Percentiles rank a stretch among this genome's conserved stretches.
These are phyloP conservation scores for Stygiomarasmius scandens DNA, from an alignment of 1,284 basidiomycete species.

Conservation along the genomic window DNA sequence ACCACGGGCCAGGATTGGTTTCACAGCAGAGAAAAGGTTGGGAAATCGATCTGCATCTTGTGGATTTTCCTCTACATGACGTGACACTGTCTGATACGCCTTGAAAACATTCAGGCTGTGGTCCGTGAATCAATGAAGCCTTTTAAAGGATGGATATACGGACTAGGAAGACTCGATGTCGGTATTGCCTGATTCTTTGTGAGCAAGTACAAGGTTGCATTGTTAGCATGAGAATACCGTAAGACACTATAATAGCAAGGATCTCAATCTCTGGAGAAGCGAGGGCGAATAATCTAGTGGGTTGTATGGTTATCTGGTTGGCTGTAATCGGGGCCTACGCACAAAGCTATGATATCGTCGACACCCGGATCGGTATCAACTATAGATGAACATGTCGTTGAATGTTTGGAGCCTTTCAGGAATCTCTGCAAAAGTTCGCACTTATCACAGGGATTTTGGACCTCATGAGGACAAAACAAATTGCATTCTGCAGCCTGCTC, in stretches of 20 bases:
- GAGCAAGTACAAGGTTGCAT: background rate
- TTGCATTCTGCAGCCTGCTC: too few relatives aligned
- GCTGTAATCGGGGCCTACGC: constrained; percentile 35
- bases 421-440: background rate
- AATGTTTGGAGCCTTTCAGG: background rate
- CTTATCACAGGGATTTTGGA: background rate
- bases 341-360: constrained; percentile 85
- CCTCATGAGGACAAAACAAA: background rate
- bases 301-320: constrained; percentile 18
- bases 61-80: constrained; percentile 65
- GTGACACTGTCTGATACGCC: constrained; percentile 71
- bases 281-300: constrained; percentile 62
- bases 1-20: constrained; percentile 70
- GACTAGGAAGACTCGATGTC: constrained; percentile 65
- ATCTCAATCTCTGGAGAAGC: constrained; percentile 80
- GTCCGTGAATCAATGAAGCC: constrained; percentile 25
- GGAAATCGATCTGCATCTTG: constrained; percentile 61
- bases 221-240: constrained; percentile 48
- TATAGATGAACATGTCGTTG: constrained; percentile 31
- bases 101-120: constrained; percentile 77
- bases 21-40: constrained; percentile 50
- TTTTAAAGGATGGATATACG: constrained; percentile 28
- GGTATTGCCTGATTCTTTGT: constrained; percentile 61
- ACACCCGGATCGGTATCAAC: constrained; percentile 90
- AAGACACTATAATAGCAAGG: constrained; percentile 76